Percentiles rank a stretch among this genome's conserved stretches.
phyloP scores from a whole-genome alignment of 371 early-diverging fungal species.

The Saksenaea oblongispora region DNA sequence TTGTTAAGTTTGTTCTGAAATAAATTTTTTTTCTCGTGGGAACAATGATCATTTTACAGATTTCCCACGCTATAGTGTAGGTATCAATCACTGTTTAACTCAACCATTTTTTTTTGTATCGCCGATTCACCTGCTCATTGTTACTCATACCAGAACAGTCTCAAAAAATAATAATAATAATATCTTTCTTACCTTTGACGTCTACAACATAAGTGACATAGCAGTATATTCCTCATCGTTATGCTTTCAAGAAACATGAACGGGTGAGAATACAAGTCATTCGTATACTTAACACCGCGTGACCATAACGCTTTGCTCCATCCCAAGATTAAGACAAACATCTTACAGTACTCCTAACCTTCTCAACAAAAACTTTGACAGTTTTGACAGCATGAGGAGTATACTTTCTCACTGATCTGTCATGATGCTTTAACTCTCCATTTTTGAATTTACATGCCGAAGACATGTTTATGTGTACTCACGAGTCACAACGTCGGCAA shows the following conservation, averaged over 20 bases:
- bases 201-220: conserved; percentile 77
- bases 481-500: conserved; percentile 76
- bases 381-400: conserved; percentile 91
- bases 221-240: conserved; percentile 91
- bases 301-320: conserved; percentile 84
- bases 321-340: conserved; percentile 73
- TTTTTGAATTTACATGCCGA: conserved; percentile 12
- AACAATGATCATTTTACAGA: neutral
- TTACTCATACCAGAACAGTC: no score
- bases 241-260: conserved; percentile 86
- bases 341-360: conserved; percentile 87
- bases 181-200: conserved; percentile 86
- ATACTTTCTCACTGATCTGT: conserved; percentile 90
- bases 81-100: neutral
- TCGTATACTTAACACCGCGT: conserved; percentile 85
- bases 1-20: neutral
- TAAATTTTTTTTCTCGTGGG: neutral
- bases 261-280: conserved; percentile 90
- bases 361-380: conserved; percentile 81
- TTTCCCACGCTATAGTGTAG: neutral
- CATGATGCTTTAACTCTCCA: no score
- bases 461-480: conserved; percentile 87
- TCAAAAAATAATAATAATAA: no score
- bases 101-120: no score
- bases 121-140: no score